These are phyloP conservation scores for Stachybotrys chartarum DNA, from an alignment of 2,329 filamentous ascomycete genomes.

Conservation along the genomic window DNA sequence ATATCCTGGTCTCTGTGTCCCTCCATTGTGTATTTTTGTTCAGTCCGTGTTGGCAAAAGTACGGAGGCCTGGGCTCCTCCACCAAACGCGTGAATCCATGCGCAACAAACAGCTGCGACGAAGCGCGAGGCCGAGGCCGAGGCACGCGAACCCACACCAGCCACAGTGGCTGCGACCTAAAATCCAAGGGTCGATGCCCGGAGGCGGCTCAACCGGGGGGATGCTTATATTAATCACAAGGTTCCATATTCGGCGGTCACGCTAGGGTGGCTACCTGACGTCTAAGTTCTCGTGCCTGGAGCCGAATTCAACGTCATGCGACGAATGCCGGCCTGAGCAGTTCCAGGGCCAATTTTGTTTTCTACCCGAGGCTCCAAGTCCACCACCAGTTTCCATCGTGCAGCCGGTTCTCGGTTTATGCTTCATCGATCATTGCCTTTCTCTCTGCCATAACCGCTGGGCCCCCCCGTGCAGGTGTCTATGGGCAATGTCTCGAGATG, in stretches of 20 bases:
- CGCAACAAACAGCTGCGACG: no score
- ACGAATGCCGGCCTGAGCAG: constrained; percentile 6
- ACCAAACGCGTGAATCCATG: no score
- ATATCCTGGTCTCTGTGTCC: constrained; percentile 19
- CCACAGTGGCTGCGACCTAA: no score
- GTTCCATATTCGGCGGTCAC: background rate
- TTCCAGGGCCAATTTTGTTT: constrained; percentile 2
- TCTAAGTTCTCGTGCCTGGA: constrained; percentile 1
- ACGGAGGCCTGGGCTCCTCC: no score
- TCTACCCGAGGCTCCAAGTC: constrained; percentile 3
- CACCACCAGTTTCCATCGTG: background rate
- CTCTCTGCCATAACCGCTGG: constrained; percentile 9
- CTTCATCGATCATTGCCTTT: background rate
- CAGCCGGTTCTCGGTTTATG: background rate
- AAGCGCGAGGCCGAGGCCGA: no score
- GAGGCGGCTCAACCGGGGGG: no score
- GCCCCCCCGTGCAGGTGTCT: constrained; percentile 17
- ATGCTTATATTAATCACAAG: no score
- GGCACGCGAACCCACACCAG: no score
- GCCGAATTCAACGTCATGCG: constrained; percentile 1
- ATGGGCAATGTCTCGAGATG: constrained; percentile 59
- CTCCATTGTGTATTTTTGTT: constrained; percentile 12
- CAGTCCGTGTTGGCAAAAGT: background rate
- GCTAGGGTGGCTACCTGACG: constrained; percentile 1
- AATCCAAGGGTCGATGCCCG: no score